Conservation (phyloP, 2,329 filamentous ascomycete genomes). For the Ophiocordyceps camponoti-saundersi region DNA sequence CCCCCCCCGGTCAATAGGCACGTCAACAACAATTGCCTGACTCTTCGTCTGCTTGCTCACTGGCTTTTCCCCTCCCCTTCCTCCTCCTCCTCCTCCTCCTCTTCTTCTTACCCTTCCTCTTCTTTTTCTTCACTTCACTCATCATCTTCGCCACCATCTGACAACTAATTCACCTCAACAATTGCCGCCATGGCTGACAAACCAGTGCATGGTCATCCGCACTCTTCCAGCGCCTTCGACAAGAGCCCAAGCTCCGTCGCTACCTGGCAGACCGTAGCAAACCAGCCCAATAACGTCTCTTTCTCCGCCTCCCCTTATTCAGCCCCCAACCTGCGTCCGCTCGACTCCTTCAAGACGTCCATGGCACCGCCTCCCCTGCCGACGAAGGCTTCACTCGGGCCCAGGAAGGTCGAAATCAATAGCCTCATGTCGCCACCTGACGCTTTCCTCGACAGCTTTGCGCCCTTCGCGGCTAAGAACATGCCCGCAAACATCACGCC, state of each 20-base stretch:
- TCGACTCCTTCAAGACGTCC: conserved; percentile 7
- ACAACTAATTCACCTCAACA: conserved; percentile 1
- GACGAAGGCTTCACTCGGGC: conserved; percentile 6
- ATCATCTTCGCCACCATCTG: neutral
- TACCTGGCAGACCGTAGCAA: neutral
- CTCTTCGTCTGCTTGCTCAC: neutral
- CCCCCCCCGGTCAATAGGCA: neutral
- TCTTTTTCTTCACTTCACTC: neutral
- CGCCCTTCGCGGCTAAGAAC: conserved; percentile 3
- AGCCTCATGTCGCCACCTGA: conserved; percentile 48
- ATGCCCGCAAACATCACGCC: neutral
- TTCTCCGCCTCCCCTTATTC: conserved; percentile 7
- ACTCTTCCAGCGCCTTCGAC: conserved; percentile 15
- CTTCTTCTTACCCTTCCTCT: neutral
- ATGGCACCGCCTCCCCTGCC: conserved; percentile 14
- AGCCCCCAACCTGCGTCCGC: conserved; percentile 9
- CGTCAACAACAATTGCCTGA: neutral
- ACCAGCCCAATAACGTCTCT: conserved; percentile 4
- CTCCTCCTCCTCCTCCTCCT: neutral
- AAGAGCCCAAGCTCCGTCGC: conserved; percentile 5
- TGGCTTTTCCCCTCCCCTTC: neutral
- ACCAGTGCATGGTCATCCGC: conserved; percentile 11
- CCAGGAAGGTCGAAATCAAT: conserved; percentile 30
- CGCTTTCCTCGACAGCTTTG: conserved; percentile 35
- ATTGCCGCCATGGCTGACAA: conserved; percentile 16